A percentile compares a stretch with the other conserved stretches of the same genome.
Conservation (phyloP, 2,329 filamentous ascomycete genomes). For the Neofusicoccum cordaticola region DNA sequence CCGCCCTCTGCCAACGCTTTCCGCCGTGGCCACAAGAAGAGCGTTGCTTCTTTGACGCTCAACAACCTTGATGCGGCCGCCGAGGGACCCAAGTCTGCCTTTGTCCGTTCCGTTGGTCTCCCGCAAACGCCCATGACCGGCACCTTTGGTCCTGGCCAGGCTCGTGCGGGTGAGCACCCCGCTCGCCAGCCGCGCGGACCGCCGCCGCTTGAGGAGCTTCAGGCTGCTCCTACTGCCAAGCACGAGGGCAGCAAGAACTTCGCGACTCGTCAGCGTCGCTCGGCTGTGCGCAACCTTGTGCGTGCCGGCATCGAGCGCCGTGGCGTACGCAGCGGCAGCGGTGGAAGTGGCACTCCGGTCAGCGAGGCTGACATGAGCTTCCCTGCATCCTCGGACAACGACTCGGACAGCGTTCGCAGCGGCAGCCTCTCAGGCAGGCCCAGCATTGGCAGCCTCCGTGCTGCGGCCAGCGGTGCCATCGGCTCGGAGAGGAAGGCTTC, state of each 20-base stretch:
- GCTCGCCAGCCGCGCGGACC: slow-evolving; percentile 89
- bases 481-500: slow-evolving; percentile 74
- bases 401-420: slow-evolving; percentile 62
- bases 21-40: slow-evolving; percentile 91
- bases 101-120: slow-evolving; percentile 56
- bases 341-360: slow-evolving; percentile 81
- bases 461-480: slow-evolving; percentile 78
- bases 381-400: slow-evolving; percentile 66
- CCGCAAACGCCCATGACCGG: slow-evolving; percentile 78
- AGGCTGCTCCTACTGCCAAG: slow-evolving; percentile 84
- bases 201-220: slow-evolving; percentile 85
- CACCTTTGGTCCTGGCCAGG: slow-evolving; percentile 88
- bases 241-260: slow-evolving; percentile 98
- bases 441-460: slow-evolving; percentile 72
- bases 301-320: slow-evolving; percentile 85
- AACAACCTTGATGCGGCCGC: slow-evolving; percentile 55
- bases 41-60: slow-evolving; percentile 64
- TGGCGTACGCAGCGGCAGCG: slow-evolving; percentile 61
- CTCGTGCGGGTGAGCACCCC: slow-evolving; percentile 90
- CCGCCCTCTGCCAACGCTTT: slow-evolving; percentile 89
- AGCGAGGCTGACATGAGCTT: slow-evolving; percentile 74
- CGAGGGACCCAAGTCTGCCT: slow-evolving; percentile 70
- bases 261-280: slow-evolving; percentile 83
- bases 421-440: slow-evolving; percentile 76
- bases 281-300: slow-evolving; percentile 86